phyloP scores from a whole-genome alignment of 208 protist species.

The Kentomonas sorsogonicus region DNA sequence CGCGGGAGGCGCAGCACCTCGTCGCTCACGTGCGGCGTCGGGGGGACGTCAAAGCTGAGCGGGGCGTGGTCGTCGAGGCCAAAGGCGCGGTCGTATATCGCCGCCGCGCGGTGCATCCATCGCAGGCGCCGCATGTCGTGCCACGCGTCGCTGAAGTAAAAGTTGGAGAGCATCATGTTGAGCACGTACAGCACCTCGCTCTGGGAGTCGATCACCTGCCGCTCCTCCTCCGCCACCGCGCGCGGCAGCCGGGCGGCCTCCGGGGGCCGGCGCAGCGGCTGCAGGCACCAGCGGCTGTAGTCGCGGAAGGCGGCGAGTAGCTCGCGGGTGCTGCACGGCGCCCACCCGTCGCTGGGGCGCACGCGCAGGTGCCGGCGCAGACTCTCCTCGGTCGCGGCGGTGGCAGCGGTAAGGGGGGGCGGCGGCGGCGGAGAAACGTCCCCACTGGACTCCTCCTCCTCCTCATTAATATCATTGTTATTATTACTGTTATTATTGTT shows the following conservation, averaged over 20 bases:
- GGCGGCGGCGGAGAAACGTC: too few species aligned
- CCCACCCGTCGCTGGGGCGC: too few species aligned
- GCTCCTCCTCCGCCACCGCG: slow-evolving; percentile 13
- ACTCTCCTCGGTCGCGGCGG: too few species aligned
- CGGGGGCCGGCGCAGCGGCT: slow-evolving; percentile 7
- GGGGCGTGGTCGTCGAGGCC: slow-evolving; percentile 21
- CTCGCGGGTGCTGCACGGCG: too few species aligned
- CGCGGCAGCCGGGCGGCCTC: slow-evolving; percentile 10
- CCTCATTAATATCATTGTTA: too few species aligned
- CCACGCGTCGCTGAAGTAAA: slow-evolving; percentile 76
- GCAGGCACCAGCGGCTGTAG: slow-evolving; percentile 15
- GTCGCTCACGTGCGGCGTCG: slow-evolving; percentile 19
- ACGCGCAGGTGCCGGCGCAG: too few species aligned
- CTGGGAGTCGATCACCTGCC: slow-evolving; percentile 60
- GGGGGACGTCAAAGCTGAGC: slow-evolving; percentile 26
- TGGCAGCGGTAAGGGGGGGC: too few species aligned
- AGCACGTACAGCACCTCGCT: slow-evolving; percentile 80
- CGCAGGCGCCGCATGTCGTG: slow-evolving; percentile 32
- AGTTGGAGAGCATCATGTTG: slow-evolving; percentile 71
- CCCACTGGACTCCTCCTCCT: too few species aligned
- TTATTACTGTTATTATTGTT: too few species aligned
- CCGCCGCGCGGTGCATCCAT: slow-evolving; percentile 45
- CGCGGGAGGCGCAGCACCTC: slow-evolving; percentile 28
- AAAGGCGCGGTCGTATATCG: slow-evolving; percentile 65
- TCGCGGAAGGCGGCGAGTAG: slow-evolving; percentile 17